phyloP scores from a whole-genome alignment of 345 rosid species.

The Rhodamnia rubescens region DNA sequence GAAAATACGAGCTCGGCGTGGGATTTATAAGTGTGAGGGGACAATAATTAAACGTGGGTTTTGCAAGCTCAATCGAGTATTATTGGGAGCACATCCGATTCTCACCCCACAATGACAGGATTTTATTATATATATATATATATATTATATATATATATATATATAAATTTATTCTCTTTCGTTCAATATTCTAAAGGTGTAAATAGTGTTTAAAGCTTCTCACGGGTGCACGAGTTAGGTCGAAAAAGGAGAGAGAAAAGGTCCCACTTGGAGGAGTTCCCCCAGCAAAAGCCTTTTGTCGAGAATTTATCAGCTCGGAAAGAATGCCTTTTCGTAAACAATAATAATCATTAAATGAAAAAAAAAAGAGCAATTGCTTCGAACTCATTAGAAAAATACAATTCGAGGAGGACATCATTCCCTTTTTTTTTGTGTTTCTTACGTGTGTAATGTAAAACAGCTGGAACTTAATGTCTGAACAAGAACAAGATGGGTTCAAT shows the following conservation, averaged over 20 bases:
- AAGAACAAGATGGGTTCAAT: neutral
- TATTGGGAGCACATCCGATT: neutral
- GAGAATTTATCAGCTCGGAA: neutral
- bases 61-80: neutral
- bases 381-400: neutral
- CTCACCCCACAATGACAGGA: neutral
- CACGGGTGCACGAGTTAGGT: neutral
- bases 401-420: neutral
- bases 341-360: neutral
- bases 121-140: no score
- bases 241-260: neutral
- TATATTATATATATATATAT: no score
- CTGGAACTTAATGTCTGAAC: neutral
- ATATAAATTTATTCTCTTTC: neutral
- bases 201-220: neutral
- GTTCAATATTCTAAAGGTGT: neutral
- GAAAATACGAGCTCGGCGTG: no score
- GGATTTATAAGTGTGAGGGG: no score
- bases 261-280: neutral
- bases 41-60: neutral
- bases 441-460: neutral
- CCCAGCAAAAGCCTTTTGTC: neutral
- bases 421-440: neutral
- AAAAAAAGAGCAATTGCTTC: neutral
- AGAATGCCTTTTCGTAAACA: neutral